Percentiles rank a stretch among this genome's conserved stretches.
phyloP scores from a whole-genome alignment of 177 flowering plant species.

The Tripterygium wilfordii region DNA sequence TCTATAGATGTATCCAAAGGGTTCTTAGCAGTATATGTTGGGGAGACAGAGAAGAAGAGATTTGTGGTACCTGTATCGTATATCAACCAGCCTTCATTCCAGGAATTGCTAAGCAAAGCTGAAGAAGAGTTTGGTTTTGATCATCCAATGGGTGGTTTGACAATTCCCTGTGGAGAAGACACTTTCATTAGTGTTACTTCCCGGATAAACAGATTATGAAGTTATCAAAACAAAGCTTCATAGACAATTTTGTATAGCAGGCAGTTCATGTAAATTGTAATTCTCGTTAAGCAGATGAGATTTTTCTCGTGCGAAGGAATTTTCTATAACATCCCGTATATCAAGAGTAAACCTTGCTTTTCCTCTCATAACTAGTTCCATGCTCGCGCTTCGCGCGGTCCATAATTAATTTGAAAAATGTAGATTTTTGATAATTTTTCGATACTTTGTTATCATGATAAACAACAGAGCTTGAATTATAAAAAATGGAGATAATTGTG shows the following conservation, averaged over 20 bases:
- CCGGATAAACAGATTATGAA: too few relatives aligned
- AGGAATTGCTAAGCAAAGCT: conserved; percentile 16
- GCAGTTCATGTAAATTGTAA: neutral
- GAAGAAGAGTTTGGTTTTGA: conserved; percentile 27
- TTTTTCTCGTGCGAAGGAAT: neutral
- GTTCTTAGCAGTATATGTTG: neutral
- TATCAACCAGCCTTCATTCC: conserved; percentile 27
- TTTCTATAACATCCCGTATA: too few relatives aligned
- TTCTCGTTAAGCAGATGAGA: neutral
- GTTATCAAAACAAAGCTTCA: too few relatives aligned
- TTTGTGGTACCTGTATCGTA: conserved; percentile 26
- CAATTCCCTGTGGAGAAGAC: conserved; percentile 30
- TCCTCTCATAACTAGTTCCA: too few relatives aligned
- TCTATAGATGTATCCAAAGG: neutral
- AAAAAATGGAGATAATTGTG: too few relatives aligned
- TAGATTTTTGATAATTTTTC: too few relatives aligned
- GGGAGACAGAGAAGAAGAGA: conserved; percentile 17
- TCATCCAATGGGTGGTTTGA: conserved; percentile 33
- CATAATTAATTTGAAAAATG: too few relatives aligned
- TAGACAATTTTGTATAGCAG: neutral
- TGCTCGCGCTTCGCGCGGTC: too few relatives aligned
- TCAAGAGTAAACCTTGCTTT: too few relatives aligned
- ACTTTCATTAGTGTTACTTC: conserved; percentile 20
- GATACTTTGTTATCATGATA: too few relatives aligned
- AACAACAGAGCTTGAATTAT: too few relatives aligned